Evolutionary conservation across 768 basidiomycete species (phyloP).

Genomic region (Trametes sanguinea): DNA sequence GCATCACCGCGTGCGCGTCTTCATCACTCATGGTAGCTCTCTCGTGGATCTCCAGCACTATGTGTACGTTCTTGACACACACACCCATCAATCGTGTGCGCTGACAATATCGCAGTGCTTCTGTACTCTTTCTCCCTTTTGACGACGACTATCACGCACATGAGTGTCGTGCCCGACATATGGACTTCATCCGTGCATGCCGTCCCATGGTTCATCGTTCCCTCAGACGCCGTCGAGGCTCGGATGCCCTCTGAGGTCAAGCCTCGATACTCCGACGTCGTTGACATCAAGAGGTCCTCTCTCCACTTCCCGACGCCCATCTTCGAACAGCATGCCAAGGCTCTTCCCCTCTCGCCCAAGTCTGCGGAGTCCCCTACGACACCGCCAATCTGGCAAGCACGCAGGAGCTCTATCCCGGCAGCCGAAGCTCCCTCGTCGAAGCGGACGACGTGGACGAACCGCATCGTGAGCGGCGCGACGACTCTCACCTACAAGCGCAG

Average conservation of each 20-base stretch:
- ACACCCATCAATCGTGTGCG: too few species aligned
- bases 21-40: conserved; percentile 32
- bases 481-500: conserved; percentile 22
- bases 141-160: conserved; percentile 49
- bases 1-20: conserved; percentile 30
- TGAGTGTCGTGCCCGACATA: conserved; percentile 43
- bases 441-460: conserved; percentile 26
- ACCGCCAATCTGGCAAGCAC: conserved; percentile 16
- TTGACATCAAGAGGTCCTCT: conserved; percentile 8
- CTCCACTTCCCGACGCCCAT: conserved; percentile 18
- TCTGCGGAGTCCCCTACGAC: conserved; percentile 6
- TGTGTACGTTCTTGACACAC: conserved; percentile 26
- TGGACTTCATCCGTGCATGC: conserved; percentile 55
- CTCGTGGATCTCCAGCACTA: conserved; percentile 34
- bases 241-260: not conserved
- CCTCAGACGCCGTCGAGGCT: conserved; percentile 8
- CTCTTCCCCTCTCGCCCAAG: conserved; percentile 8
- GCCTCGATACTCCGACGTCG: conserved; percentile 3
- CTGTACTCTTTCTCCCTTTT: conserved; percentile 58
- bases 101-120: conserved; percentile 39
- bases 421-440: conserved; percentile 1
- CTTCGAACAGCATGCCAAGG: conserved; percentile 18
- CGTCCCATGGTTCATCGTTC: conserved; percentile 57
- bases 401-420: conserved; percentile 6
- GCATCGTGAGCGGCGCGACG: conserved; percentile 20